Evolutionary conservation across 164 flowering plant genomes (phyloP).

Genomic region (Malania oleifera): DNA sequence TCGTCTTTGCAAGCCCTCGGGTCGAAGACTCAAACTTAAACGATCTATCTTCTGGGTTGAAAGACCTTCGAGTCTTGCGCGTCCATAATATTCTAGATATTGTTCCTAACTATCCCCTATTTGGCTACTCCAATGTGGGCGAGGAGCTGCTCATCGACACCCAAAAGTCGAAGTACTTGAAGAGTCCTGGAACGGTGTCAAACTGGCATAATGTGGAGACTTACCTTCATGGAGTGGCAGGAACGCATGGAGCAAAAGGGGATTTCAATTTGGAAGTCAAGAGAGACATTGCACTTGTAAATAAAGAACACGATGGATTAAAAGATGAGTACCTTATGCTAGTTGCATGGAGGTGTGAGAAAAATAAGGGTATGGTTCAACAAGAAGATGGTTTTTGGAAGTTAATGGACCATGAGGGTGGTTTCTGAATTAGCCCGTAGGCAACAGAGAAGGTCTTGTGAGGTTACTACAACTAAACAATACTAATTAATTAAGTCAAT

Average conservation of each 20-base stretch:
- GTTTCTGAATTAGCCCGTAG: no score
- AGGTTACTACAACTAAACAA: no score
- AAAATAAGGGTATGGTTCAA: constrained; percentile 80
- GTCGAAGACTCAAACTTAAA: constrained; percentile 61
- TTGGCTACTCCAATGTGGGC: constrained; percentile 64
- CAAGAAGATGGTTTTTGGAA: constrained; percentile 64
- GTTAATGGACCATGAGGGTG: constrained; percentile 58
- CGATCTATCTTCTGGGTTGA: constrained; percentile 18
- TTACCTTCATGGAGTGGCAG: constrained; percentile 86
- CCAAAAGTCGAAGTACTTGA: constrained; percentile 52
- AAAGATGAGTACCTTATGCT: constrained; percentile 68
- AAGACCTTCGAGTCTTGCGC: constrained; percentile 38
- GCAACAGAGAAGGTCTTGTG: no score
- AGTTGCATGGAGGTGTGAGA: constrained; percentile 49
- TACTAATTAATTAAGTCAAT: no score
- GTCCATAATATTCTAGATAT: constrained; percentile 47
- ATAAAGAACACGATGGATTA: constrained; percentile 45
- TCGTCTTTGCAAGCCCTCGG: constrained; percentile 61
- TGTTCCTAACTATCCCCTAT: constrained; percentile 62
- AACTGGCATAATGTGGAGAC: constrained; percentile 68
- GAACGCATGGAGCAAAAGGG: constrained; percentile 53
- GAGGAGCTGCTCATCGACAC: constrained; percentile 60
- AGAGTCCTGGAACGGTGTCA: constrained; percentile 36
- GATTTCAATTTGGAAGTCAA: constrained; percentile 56
- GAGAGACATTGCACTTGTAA: constrained; percentile 55